These are phyloP conservation scores for Euphrasia arctica DNA, from an alignment of 305 asterid genomes.

Conservation along the genomic window DNA sequence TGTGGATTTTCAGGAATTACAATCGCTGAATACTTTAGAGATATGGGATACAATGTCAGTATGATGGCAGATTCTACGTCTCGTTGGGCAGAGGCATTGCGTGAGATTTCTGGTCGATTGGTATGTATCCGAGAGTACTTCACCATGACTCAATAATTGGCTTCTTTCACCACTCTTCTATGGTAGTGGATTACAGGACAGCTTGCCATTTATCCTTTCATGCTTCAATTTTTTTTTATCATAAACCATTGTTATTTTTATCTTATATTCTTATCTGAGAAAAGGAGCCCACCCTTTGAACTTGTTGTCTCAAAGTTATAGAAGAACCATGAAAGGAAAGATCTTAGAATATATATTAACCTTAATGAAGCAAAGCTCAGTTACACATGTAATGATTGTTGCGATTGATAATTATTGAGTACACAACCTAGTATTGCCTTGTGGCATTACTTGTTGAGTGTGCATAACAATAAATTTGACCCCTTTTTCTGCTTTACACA, in stretches of 20 bases:
- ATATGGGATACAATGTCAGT: conserved; percentile 99
- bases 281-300: conserved; percentile 5
- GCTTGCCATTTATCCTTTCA: conserved; percentile 10
- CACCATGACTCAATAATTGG: conserved; percentile 1
- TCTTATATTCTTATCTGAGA: conserved; percentile 5
- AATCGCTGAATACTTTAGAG: conserved; percentile 97
- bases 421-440: too few species aligned
- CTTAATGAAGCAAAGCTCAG: background rate
- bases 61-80: conserved; percentile 99
- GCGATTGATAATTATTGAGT: conserved; percentile 3
- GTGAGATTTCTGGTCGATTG: conserved; percentile 99
- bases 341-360: background rate
- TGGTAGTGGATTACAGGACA: conserved; percentile 6
- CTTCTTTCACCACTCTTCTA: conserved; percentile 14
- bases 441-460: too few species aligned
- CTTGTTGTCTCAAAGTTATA: conserved; percentile 7
- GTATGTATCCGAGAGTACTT: conserved; percentile 41
- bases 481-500: too few species aligned
- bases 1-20: conserved; percentile 79
- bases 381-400: conserved; percentile 7
- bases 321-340: conserved; percentile 1
- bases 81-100: conserved; percentile 99
- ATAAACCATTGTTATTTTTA: conserved; percentile 9
- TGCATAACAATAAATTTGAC: too few species aligned
- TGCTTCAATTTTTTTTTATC: conserved; percentile 13